Evolutionary conservation across 352 stramenopile species (phyloP).

Genomic region (Phytophthora melonis): DNA sequence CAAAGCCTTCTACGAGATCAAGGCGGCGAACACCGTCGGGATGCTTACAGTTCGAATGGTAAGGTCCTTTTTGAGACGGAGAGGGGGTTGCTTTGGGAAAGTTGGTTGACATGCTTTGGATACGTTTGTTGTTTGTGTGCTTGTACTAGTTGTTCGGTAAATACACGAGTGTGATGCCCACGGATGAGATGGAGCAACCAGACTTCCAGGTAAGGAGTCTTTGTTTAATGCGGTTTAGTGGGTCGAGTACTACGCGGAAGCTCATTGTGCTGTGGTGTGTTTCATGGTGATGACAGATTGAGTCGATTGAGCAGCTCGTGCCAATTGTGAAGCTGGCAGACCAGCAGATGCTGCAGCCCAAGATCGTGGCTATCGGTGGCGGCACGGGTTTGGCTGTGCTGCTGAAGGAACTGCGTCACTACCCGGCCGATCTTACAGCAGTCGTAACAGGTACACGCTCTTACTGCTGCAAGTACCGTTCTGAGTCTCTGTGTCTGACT

Average conservation of each 20-base stretch:
- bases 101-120: constrained; percentile 10
- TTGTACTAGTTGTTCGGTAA: constrained; percentile 82
- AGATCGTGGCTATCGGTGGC: constrained; percentile 86
- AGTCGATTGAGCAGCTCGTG: constrained; percentile 78
- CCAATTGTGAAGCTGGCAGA: constrained; percentile 81
- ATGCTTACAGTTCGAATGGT: constrained; percentile 86
- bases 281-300: constrained; percentile 53
- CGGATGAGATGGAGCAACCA: constrained; percentile 83
- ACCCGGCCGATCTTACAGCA: constrained; percentile 86
- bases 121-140: constrained; percentile 4
- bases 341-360: constrained; percentile 81
- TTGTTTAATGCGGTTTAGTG: background rate
- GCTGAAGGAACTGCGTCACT: constrained; percentile 86
- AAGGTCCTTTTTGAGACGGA: constrained; percentile 5
- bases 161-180: constrained; percentile 87
- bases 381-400: constrained; percentile 84
- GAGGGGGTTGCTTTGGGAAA: background rate
- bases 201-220: constrained; percentile 68
- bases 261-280: background rate
- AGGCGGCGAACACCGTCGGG: constrained; percentile 80
- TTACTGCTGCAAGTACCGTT: background rate
- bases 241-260: background rate
- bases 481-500: background rate
- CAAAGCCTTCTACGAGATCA: constrained; percentile 91
- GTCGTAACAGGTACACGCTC: constrained; percentile 72